Conservation (phyloP, 768 basidiomycete genomes). For the Agaricus bisporus region DNA sequence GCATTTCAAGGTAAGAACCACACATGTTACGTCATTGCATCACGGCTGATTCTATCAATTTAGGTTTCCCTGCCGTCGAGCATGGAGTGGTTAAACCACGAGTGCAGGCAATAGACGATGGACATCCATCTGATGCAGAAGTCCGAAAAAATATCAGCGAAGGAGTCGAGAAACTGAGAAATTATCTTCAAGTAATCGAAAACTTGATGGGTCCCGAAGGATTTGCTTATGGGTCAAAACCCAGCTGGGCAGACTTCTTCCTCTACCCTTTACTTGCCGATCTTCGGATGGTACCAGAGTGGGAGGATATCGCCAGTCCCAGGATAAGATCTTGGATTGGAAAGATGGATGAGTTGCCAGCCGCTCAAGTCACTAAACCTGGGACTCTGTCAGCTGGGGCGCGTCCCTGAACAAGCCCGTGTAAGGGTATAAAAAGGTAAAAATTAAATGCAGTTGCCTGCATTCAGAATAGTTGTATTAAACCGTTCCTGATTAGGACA, state of each 20-base stretch:
- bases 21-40: neutral
- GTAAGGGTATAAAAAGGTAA: neutral
- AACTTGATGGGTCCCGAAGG: conserved; percentile 20
- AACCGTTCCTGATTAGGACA: neutral
- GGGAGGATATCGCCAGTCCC: conserved; percentile 15
- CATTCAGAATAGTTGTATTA: neutral
- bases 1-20: conserved; percentile 23
- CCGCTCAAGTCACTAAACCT: conserved; percentile 18
- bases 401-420: conserved; percentile 13
- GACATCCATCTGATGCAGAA: conserved; percentile 16
- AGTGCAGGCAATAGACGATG: conserved; percentile 21
- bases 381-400: conserved; percentile 23
- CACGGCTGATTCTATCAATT: neutral
- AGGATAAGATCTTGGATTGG: conserved; percentile 19
- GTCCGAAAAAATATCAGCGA: conserved; percentile 16
- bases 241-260: conserved; percentile 29
- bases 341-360: conserved; percentile 22
- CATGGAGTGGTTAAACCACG: conserved; percentile 25
- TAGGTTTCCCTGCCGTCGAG: conserved; percentile 26
- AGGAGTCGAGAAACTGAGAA: conserved; percentile 15
- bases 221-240: conserved; percentile 20
- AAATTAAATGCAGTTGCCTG: neutral
- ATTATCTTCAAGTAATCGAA: conserved; percentile 21
- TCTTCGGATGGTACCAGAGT: conserved; percentile 23
- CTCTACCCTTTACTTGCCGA: conserved; percentile 25